Conservation (phyloP, 169 alveolate species). For the Cryptosporidium muris region DNA sequence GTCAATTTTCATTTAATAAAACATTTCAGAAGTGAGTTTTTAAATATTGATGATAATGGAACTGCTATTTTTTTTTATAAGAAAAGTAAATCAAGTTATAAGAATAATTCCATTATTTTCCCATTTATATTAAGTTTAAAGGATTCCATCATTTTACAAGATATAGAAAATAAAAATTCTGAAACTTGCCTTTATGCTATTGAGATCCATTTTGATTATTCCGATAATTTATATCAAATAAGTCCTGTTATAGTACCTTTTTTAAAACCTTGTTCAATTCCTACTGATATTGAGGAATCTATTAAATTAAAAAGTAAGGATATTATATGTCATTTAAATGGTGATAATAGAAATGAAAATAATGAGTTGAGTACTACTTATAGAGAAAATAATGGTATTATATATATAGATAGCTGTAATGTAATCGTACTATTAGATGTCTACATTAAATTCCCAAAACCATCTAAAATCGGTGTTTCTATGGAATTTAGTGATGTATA, state of each 20-base stretch:
- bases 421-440: slow-evolving; percentile 19
- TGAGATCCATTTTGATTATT: slow-evolving; percentile 17
- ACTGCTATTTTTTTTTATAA: slow-evolving; percentile 21
- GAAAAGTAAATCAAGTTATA: neutral
- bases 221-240: slow-evolving; percentile 13
- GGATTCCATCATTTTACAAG: too few relatives aligned
- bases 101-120: neutral
- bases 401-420: neutral
- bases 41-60: slow-evolving; percentile 14
- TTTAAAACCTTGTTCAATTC: slow-evolving; percentile 16
- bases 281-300: slow-evolving; percentile 7
- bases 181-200: slow-evolving; percentile 30
- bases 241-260: slow-evolving; percentile 29
- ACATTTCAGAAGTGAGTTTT: slow-evolving; percentile 26
- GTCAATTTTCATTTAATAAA: neutral
- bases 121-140: slow-evolving; percentile 39
- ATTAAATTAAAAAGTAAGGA: slow-evolving; percentile 10
- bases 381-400: neutral
- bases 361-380: neutral
- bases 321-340: neutral
- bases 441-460: slow-evolving; percentile 34
- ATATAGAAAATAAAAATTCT: neutral
- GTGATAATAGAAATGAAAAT: neutral
- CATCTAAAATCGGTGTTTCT: slow-evolving; percentile 6
- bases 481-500: slow-evolving; percentile 28